These are phyloP conservation scores for Penicillium psychrofluorescens DNA, from an alignment of 495 filamentous ascomycete species.

Conservation along the genomic window DNA sequence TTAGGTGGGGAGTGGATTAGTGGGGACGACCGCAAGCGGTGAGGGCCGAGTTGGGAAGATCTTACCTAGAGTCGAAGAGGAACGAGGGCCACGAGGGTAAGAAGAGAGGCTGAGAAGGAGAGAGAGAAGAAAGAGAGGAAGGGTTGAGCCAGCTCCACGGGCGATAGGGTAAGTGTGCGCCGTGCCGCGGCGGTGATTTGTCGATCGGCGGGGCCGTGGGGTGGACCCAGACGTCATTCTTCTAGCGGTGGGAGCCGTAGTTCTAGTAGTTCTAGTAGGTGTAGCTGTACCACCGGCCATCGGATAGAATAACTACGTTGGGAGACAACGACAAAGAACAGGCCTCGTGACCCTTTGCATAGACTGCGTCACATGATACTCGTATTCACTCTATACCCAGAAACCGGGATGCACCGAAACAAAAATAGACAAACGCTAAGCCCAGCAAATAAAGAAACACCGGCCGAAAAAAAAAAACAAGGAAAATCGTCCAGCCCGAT, in stretches of 20 bases:
- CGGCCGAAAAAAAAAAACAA: constrained; percentile 1
- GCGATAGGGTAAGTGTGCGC: constrained; percentile 10
- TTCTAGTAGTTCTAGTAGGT: too few relatives aligned
- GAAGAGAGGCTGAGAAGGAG: neutral
- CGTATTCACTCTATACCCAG: too few relatives aligned
- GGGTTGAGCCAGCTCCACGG: constrained; percentile 1
- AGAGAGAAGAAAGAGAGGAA: neutral
- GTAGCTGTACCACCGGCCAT: too few relatives aligned
- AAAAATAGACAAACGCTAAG: constrained; percentile 6
- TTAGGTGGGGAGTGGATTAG: constrained; percentile 7
- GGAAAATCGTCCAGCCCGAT: neutral
- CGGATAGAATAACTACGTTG: too few relatives aligned
- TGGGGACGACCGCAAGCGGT: constrained; percentile 5
- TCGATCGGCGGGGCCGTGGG: constrained; percentile 12
- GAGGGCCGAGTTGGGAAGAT: neutral
- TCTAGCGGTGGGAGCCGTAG: too few relatives aligned
- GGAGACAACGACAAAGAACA: too few relatives aligned
- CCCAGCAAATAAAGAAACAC: neutral
- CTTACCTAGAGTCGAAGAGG: neutral
- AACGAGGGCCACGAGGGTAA: neutral
- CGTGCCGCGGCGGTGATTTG: constrained; percentile 15
- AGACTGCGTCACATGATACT: too few relatives aligned
- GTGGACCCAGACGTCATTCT: too few relatives aligned
- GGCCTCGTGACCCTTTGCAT: too few relatives aligned
- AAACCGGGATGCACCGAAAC: too few relatives aligned